Conservation (phyloP, 1,139 yeast species). For the Taphrina communis region DNA sequence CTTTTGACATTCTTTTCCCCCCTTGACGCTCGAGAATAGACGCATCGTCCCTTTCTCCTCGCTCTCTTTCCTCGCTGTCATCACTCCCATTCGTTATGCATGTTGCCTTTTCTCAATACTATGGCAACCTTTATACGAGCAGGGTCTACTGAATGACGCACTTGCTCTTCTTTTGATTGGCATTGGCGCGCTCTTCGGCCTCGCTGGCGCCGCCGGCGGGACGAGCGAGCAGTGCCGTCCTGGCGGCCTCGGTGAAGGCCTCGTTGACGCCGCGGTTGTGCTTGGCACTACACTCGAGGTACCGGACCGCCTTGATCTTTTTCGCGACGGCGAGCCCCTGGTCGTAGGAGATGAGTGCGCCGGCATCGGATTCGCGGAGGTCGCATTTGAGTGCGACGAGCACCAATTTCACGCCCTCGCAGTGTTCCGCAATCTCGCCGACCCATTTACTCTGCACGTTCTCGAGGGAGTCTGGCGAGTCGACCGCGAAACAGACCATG, state of each 20-base stretch:
- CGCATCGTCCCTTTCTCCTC: not conserved
- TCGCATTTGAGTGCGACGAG: slow-evolving; percentile 95
- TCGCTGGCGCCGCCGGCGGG: slow-evolving; percentile 74
- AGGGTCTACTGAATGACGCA: slow-evolving; percentile 20
- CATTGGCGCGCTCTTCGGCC: slow-evolving; percentile 50
- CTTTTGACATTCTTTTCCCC: not conserved
- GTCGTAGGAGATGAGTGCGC: slow-evolving; percentile 67
- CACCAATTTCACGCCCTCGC: slow-evolving; percentile 93
- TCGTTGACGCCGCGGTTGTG: slow-evolving; percentile 94
- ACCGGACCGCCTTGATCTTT: slow-evolving; percentile 58
- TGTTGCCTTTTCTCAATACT: no score
- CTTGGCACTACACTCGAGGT: slow-evolving; percentile 84
- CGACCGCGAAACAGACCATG: slow-evolving; percentile 88
- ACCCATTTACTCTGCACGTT: slow-evolving; percentile 97
- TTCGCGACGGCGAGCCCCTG: slow-evolving; percentile 88
- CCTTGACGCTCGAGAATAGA: not conserved
- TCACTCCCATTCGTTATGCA: not conserved
- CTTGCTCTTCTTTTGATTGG: slow-evolving; percentile 18
- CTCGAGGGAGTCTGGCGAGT: slow-evolving; percentile 90
- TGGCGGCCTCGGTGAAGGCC: slow-evolving; percentile 95
- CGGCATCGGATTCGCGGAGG: slow-evolving; percentile 60
- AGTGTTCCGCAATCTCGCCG: slow-evolving; percentile 93
- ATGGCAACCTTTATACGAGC: not conserved
- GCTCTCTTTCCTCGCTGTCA: not conserved
- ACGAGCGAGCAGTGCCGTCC: slow-evolving; percentile 90